Conservation (phyloP, 345 rosid genomes). For the Iberis pinnata region DNA sequence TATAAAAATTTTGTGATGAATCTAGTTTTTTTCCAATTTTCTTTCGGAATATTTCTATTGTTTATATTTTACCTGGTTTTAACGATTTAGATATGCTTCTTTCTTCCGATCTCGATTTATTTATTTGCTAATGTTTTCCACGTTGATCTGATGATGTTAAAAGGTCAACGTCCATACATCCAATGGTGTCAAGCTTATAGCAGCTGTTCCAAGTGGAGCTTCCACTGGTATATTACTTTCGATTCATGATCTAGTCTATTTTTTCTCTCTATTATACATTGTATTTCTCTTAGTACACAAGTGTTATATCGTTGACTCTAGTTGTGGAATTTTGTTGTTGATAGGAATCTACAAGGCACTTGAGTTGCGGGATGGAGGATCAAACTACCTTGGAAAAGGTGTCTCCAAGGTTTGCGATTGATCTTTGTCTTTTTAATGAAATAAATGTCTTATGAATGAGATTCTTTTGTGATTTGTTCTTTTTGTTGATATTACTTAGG, state of each 20-base stretch:
- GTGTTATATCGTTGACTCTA: background rate
- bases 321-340: background rate
- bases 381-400: conserved; percentile 94
- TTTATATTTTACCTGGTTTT: too few species aligned
- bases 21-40: background rate
- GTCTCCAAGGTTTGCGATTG: conserved; percentile 56
- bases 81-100: background rate
- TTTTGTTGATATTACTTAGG: conserved; percentile 37
- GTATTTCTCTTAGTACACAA: background rate
- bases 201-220: conserved; percentile 94
- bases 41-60: too few species aligned
- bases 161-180: conserved; percentile 66
- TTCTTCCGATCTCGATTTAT: background rate
- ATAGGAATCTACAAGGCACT: conserved; percentile 86
- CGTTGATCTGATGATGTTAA: background rate
- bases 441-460: background rate
- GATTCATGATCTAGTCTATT: background rate
- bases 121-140: background rate
- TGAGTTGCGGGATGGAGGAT: conserved; percentile 89
- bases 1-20: too few species aligned
- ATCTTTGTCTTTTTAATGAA: background rate
- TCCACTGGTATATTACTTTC: conserved; percentile 57
- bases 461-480: background rate
- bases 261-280: background rate
- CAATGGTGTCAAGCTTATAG: conserved; percentile 48